phyloP scores from a whole-genome alignment of 805 yeast species.

The Pichia membranifaciens region DNA sequence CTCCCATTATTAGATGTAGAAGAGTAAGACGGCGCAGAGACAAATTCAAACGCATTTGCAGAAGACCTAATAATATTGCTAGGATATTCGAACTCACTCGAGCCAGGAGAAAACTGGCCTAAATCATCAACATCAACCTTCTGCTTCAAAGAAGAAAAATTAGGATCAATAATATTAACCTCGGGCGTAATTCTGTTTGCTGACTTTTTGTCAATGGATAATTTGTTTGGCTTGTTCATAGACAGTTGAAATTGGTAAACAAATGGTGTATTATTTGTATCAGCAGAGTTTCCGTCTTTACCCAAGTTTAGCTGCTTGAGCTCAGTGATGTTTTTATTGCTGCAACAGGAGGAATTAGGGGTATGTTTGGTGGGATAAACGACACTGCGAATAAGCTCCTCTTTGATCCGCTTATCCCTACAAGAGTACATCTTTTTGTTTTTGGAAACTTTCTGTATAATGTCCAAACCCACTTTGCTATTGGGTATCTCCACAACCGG shows the following conservation, averaged over 20 bases:
- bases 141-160: too few relatives aligned
- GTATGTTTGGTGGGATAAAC: neutral
- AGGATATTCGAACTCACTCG: too few relatives aligned
- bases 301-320: neutral
- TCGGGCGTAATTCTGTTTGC: neutral
- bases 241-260: slow-evolving; percentile 5
- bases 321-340: neutral
- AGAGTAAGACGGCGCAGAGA: too few relatives aligned
- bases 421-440: slow-evolving; percentile 9
- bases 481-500: slow-evolving; percentile 32
- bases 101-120: too few relatives aligned
- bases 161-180: too few relatives aligned
- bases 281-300: neutral
- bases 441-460: slow-evolving; percentile 22
- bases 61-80: too few relatives aligned
- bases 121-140: too few relatives aligned
- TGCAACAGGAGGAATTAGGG: neutral
- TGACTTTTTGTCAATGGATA: too few relatives aligned
- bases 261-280: neutral
- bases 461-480: slow-evolving; percentile 27
- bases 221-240: neutral
- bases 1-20: too few relatives aligned
- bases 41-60: too few relatives aligned
- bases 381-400: neutral
- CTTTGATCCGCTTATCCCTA: neutral